Evolutionary conservation across 1,284 basidiomycete species (phyloP), one percentile per base, ranked within the genome.

Genomic region (Calocybe gambosa): DNA sequence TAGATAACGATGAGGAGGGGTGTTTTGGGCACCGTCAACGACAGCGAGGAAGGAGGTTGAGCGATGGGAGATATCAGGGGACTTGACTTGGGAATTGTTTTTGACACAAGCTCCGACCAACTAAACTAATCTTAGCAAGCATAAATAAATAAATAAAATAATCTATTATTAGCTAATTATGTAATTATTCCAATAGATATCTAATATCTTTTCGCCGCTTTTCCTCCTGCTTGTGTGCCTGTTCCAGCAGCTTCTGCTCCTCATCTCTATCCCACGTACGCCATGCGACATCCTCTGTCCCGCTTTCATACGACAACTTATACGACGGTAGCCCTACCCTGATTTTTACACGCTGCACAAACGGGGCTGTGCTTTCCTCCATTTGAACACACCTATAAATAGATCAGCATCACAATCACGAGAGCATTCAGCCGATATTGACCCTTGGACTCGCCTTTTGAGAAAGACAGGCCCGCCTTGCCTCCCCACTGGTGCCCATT

Each of bases 241-340:
- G 65, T 47, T 66, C 67, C 48, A 56, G 41, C 59, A 82, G 56
- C 50, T 56, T 63, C 57, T 55, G 63, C 51, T 63, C 61, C 36
- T 71, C 72, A 38, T 68, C 73, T 43, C 52, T 49, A 1, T 50
- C 53, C 54, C 66, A 61, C 13, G 55, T 33, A 29, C 74, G 71
- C 62, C 66, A 66, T 19, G 79, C 41, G 34, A 63, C 55, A 36
- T 85, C 82, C 59, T 83, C 83, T 12, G 66, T 65, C 35, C 76
- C 83, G 6, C 69, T 72, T 55, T 83, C 85, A 60, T 87, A 90
- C 66, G 87, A 72, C 50, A 92, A 64, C 63, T 81, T 82, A 73
- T 90, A 91, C 51, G 74, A 77, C 41, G 80, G 75, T 46, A 77
- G 55, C 43, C 75, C 74, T 39, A 93, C 75, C 51, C 82, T 78